Evolutionary conservation across 1,139 yeast species (phyloP).

Genomic region (Arxiozyma heterogenica): DNA sequence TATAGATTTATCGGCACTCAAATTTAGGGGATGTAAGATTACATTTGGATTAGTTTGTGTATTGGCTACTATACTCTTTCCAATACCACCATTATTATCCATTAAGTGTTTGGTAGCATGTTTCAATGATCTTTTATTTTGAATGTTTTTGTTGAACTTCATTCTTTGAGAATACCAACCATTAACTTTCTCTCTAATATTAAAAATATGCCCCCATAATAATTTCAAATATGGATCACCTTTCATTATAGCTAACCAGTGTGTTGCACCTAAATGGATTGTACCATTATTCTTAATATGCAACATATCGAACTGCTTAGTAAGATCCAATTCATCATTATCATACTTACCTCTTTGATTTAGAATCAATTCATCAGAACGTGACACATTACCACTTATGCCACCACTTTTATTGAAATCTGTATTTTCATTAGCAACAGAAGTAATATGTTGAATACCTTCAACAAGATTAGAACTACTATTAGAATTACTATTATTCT

Average conservation of each 20-base stretch:
- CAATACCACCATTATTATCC: not conserved
- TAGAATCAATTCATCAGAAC: not conserved
- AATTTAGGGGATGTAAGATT: not conserved
- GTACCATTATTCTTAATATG: conserved; percentile 44
- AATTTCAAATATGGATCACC: conserved; percentile 44
- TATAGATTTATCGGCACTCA: conserved; percentile 2
- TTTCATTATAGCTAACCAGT: conserved; percentile 46
- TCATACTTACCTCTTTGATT: conserved; percentile 17
- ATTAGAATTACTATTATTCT: not conserved
- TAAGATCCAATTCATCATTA: conserved; percentile 35
- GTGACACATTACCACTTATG: not conserved
- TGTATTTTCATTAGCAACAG: not conserved
- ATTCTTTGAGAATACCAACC: conserved; percentile 27
- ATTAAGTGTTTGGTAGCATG: conserved; percentile 7
- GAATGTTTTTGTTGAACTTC: conserved; percentile 6
- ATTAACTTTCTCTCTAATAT: conserved; percentile 37
- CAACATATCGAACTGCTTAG: conserved; percentile 41
- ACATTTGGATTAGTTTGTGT: not conserved
- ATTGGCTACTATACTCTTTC: not conserved
- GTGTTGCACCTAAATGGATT: conserved; percentile 43
- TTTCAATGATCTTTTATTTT: not conserved
- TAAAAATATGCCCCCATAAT: conserved; percentile 43
- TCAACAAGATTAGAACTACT: not conserved
- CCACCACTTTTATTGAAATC: not conserved
- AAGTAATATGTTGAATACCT: not conserved